Conservation (phyloP, 2,329 filamentous ascomycete species). For the Sclerotinia spermophila region DNA sequence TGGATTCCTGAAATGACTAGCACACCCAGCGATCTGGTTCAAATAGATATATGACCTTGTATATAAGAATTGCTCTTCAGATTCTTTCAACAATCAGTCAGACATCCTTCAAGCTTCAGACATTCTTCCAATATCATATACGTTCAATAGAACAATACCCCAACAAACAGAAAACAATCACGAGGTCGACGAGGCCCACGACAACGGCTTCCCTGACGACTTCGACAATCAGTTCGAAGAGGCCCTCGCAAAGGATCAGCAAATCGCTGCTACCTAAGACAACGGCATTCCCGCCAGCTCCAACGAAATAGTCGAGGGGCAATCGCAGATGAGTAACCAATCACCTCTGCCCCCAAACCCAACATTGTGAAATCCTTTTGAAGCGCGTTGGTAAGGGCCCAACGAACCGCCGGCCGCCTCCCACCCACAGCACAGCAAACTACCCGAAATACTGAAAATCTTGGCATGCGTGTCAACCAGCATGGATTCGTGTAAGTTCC, state of each 20-base stretch:
- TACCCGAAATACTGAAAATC: no score
- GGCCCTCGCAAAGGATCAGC: neutral
- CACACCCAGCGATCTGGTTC: no score
- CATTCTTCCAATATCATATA: neutral
- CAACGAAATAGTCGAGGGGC: no score
- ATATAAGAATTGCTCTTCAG: neutral
- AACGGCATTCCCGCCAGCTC: no score
- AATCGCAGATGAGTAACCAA: no score
- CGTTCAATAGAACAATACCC: neutral
- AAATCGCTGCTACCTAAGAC: neutral
- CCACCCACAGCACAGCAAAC: no score
- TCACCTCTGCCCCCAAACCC: no score
- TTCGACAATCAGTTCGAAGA: neutral
- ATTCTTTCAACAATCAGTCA: neutral
- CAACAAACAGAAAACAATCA: neutral
- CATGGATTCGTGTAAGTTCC: neutral
- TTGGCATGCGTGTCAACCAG: neutral
- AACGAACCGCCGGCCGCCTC: no score
- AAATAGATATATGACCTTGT: neutral
- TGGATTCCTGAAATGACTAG: no score
- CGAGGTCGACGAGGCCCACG: neutral
- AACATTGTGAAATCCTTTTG: no score
- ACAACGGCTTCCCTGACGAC: rapidly evolving
- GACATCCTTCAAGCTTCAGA: neutral
- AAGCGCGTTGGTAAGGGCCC: no score